A percentile compares a stretch with the other conserved stretches of the same genome.
phyloP scores from a whole-genome alignment of 768 basidiomycete genomes.

The Panaeolus cyanescens region DNA sequence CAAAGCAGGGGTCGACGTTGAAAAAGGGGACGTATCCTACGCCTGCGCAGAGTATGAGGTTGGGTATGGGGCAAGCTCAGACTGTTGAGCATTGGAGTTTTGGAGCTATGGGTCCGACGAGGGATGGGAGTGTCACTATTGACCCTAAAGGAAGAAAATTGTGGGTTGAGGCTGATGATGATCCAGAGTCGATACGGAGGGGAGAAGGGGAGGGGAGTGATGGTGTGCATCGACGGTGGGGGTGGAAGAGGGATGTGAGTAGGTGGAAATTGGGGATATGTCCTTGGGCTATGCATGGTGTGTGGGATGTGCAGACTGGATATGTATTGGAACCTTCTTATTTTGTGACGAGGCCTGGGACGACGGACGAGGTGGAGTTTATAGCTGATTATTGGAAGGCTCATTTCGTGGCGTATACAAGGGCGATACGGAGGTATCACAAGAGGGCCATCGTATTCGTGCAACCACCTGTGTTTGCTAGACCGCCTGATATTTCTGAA shows the following conservation, averaged over 20 bases:
- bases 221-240: constrained; percentile 70
- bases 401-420: constrained; percentile 60
- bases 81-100: constrained; percentile 85
- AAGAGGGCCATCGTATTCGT: constrained; percentile 88
- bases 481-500: constrained; percentile 64
- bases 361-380: constrained; percentile 54
- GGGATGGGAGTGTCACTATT: constrained; percentile 73
- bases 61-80: constrained; percentile 87
- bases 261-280: constrained; percentile 78
- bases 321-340: constrained; percentile 73
- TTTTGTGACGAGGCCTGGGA: constrained; percentile 46
- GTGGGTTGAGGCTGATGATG: constrained; percentile 61
- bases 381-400: constrained; percentile 80
- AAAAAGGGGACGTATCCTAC: constrained; percentile 90
- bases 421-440: constrained; percentile 65
- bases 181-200: constrained; percentile 12
- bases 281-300: constrained; percentile 86
- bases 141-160: constrained; percentile 82
- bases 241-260: constrained; percentile 72
- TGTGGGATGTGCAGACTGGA: constrained; percentile 82
- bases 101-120: constrained; percentile 73
- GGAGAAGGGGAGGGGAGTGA: constrained; percentile 29
- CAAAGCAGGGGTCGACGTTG: constrained; percentile 66
- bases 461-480: constrained; percentile 87
- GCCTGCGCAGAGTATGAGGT: constrained; percentile 77